Base-by-base conservation (phyloP, 129 eudicot genomes). In the Flaveria robusta region DNA sequence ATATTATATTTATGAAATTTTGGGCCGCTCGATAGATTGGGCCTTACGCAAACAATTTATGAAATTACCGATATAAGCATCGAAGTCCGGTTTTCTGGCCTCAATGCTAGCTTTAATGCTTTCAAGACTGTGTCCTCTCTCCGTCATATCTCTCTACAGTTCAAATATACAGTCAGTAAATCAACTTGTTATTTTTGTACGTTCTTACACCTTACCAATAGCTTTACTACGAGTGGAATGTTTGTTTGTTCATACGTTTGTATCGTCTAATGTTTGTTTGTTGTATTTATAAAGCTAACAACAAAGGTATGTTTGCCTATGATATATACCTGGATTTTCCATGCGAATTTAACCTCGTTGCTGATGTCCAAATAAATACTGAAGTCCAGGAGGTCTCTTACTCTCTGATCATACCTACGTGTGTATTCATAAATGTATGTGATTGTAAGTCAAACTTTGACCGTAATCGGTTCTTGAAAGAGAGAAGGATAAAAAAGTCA, bases 111-210 rank as follows among this genome's bases (percentile, higher is more conserved):
- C 98, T 72, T 93, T 90, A 75, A 93, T 93, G 78, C 97, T 93
- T 59, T 93, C 97, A 55, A 93, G 97, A 75, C 97, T 93, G 85
- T 93, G 98, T 49, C 98, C 98, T 88, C 98, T 85, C 83, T 93
- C 98, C 59, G 97, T 95, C 97, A 90, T 93, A 80, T 93, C 98
- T 82, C 98, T 90, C 98, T 93, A 87, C 87, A 78, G 22, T 75
- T 58, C 49, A 64, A 14, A 27, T 69, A 71, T 71, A 58, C 47
- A 66, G 4, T 50, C 23, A 66, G 34, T 14, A 5, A 34, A 34
- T 5, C 39, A 34, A 34, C 5, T 5, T 34, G 7, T 5, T 34
- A 34, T 34, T 34, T 31, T 5, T 5, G 8, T 34, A 34, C 39
- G 5, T 34, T 34, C 5, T 4, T 34, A 34, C 7, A 34, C 39